phyloP scores from a whole-genome alignment of 139 green algal species.

The Chlorella vulgaris region DNA sequence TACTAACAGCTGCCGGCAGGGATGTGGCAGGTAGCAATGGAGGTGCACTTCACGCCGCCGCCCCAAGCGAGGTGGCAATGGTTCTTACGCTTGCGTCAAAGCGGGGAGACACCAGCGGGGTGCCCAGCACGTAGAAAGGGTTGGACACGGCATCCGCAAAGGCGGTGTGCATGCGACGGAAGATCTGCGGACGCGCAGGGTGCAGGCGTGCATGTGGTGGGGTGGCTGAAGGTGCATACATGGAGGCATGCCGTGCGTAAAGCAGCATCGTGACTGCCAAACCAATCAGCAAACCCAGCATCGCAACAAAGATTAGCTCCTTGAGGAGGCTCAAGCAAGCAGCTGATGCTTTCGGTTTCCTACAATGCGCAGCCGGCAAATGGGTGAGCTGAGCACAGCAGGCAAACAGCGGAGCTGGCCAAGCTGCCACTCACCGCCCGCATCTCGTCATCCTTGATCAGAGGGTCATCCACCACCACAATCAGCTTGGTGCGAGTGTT shows the following conservation, averaged over 20 bases:
- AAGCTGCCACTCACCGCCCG: conserved; percentile 39
- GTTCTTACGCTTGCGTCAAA: conserved; percentile 50
- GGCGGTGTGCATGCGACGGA: conserved; percentile 70
- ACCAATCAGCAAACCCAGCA: neutral
- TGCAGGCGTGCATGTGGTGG: neutral
- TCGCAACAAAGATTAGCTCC: neutral
- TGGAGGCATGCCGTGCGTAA: too few relatives aligned
- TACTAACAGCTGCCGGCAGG: too few relatives aligned
- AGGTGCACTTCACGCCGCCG: neutral
- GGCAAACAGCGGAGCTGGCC: conserved; percentile 16
- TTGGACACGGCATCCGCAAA: conserved; percentile 86
- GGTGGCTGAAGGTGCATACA: neutral
- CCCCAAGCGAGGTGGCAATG: conserved; percentile 26
- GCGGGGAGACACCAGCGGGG: conserved; percentile 34
- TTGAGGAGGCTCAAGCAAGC: too few relatives aligned
- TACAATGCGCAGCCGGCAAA: too few relatives aligned
- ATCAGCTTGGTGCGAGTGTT: conserved; percentile 25
- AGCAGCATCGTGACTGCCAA: neutral
- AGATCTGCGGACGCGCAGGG: conserved; percentile 61
- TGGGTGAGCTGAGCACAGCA: too few relatives aligned
- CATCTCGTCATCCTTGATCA: conserved; percentile 64
- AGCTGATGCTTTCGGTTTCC: too few relatives aligned
- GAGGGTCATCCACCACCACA: conserved; percentile 67
- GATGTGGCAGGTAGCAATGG: too few relatives aligned
- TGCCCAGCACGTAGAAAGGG: conserved; percentile 73